Evolutionary conservation across 495 filamentous ascomycete species (phyloP).

Genomic region (Poronia punctata): DNA sequence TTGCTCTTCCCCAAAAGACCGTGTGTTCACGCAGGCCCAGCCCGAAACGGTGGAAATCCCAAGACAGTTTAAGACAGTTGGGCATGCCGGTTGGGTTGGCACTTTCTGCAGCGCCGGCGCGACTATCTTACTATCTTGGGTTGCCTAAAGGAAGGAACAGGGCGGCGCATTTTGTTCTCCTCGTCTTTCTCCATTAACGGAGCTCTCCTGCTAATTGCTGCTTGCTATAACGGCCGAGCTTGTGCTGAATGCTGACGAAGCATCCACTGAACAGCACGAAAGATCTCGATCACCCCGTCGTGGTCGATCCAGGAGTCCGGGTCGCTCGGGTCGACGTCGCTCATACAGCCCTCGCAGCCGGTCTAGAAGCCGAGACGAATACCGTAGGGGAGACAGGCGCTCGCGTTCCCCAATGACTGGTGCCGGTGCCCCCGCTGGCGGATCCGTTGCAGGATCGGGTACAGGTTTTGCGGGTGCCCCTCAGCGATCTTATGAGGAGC

Average conservation of each 20-base stretch:
- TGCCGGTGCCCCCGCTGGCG: conserved; percentile 60
- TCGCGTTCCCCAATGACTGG: conserved; percentile 78
- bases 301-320: conserved; percentile 54
- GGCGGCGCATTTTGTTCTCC: too few species aligned
- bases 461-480: conserved; percentile 55
- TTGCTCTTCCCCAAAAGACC: too few species aligned
- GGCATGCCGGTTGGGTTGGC: too few species aligned
- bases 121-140: too few species aligned
- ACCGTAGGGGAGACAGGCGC: conserved; percentile 62
- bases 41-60: too few species aligned
- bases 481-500: conserved; percentile 73
- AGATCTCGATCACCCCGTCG: conserved; percentile 89
- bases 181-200: too few species aligned
- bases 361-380: conserved; percentile 86
- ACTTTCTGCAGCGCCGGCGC: too few species aligned
- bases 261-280: conserved; percentile 75
- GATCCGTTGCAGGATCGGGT: conserved; percentile 43
- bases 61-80: too few species aligned
- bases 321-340: conserved; percentile 57
- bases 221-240: too few species aligned
- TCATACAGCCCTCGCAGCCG: conserved; percentile 92
- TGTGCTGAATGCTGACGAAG: conserved; percentile 33
- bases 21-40: too few species aligned
- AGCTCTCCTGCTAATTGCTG: too few species aligned
- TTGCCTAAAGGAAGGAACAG: too few species aligned